Conservation (phyloP, 2,329 filamentous ascomycete genomes). For the Lasiodiplodia theobromae region DNA sequence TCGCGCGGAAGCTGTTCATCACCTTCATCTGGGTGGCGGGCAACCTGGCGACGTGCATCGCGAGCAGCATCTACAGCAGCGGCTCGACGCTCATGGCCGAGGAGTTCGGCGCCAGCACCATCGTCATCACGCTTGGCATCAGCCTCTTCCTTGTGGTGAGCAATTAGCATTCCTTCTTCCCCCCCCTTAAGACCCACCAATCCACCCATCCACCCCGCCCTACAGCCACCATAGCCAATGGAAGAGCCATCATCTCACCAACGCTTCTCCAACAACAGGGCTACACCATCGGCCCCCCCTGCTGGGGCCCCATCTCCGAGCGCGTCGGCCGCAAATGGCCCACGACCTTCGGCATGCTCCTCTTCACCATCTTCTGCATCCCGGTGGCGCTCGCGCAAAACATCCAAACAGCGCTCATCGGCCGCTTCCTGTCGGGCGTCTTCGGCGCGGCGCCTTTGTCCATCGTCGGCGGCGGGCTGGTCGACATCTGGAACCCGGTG, state of each 20-base stretch:
- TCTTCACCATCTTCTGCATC: constrained; percentile 62
- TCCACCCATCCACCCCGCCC: neutral
- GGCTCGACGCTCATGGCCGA: neutral
- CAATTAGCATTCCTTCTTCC: too few relatives aligned
- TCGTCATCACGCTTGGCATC: constrained; percentile 38
- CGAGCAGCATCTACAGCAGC: constrained; percentile 17
- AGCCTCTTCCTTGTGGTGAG: constrained; percentile 32
- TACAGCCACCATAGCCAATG: neutral
- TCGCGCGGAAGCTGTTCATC: constrained; percentile 27
- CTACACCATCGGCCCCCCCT: constrained; percentile 30
- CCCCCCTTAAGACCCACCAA: too few relatives aligned
- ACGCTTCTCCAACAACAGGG: neutral
- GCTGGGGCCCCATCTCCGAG: constrained; percentile 58
- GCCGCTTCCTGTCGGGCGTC: constrained; percentile 65
- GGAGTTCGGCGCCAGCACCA: constrained; percentile 18
- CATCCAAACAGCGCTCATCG: constrained; percentile 62
- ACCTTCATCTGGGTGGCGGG: constrained; percentile 22
- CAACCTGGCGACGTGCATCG: constrained; percentile 4
- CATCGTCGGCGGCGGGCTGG: constrained; percentile 36
- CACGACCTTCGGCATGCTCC: constrained; percentile 57
- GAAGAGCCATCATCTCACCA: neutral
- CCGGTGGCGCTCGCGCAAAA: constrained; percentile 64
- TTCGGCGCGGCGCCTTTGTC: constrained; percentile 65
- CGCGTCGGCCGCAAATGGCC: constrained; percentile 44
- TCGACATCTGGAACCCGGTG: constrained; percentile 65